A percentile compares a stretch with the other conserved stretches of the same genome.
Conservation (phyloP, 1,284 basidiomycete species). For the Pseudozyma sp. region DNA sequence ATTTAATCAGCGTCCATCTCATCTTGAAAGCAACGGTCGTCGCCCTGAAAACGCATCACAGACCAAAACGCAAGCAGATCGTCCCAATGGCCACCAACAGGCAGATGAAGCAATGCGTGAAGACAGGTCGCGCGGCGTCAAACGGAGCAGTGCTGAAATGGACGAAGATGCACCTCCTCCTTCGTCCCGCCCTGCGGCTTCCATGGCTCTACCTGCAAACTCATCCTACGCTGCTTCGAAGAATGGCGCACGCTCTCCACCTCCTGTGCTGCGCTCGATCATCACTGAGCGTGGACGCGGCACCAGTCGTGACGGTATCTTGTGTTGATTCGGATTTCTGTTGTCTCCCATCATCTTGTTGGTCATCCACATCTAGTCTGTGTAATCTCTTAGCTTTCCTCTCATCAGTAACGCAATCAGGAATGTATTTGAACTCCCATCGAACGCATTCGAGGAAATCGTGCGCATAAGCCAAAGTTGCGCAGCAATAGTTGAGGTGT, state of each 20-base stretch:
- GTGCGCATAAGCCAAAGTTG: background rate
- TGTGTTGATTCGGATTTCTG: constrained; percentile 16
- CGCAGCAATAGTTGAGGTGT: no score
- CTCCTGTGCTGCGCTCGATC: constrained; percentile 21
- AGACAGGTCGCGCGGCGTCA: constrained; percentile 17
- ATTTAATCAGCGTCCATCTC: constrained; percentile 10
- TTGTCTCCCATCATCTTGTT: no score
- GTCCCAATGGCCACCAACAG: background rate
- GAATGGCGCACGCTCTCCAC: constrained; percentile 16
- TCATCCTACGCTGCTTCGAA: constrained; percentile 13
- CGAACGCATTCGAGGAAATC: background rate
- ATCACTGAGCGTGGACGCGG: constrained; percentile 22
- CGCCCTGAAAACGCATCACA: background rate
- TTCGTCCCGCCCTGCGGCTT: constrained; percentile 1
- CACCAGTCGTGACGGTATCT: constrained; percentile 34
- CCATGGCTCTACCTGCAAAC: background rate
- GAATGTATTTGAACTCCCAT: background rate
- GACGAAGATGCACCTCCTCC: constrained; percentile 20
- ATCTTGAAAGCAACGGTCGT: constrained; percentile 17
- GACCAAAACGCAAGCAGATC: background rate
- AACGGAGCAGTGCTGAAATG: constrained; percentile 41
- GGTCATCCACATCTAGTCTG: no score
- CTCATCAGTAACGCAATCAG: background rate
- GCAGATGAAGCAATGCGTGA: background rate
- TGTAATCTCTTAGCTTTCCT: no score